These are phyloP conservation scores for Trametes villosa DNA, from an alignment of 768 basidiomycete species.

Conservation along the genomic window DNA sequence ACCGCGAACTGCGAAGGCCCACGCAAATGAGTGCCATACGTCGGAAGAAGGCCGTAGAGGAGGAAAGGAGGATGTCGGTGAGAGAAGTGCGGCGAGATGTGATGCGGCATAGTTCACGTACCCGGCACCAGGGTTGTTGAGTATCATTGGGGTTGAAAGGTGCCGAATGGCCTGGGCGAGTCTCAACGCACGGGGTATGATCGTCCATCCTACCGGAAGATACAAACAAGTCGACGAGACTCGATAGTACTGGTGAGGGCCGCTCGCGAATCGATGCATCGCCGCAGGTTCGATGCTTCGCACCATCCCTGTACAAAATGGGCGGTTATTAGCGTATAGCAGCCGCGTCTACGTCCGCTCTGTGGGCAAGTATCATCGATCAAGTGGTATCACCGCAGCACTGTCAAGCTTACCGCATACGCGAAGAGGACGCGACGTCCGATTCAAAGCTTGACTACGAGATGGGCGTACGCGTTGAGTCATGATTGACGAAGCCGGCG, in stretches of 20 bases:
- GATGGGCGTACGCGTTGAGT: background rate
- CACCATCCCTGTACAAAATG: too few relatives aligned
- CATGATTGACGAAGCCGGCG: background rate
- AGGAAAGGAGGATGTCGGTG: conserved; percentile 1
- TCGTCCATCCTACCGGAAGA: too few relatives aligned
- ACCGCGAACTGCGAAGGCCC: too few relatives aligned
- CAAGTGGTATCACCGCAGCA: background rate
- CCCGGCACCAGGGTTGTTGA: background rate
- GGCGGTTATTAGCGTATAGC: too few relatives aligned
- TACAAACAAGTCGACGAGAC: too few relatives aligned
- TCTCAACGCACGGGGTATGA: too few relatives aligned
- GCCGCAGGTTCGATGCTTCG: too few relatives aligned
- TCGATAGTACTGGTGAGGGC: too few relatives aligned
- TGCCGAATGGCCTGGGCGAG: too few relatives aligned
- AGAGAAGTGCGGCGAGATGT: conserved; percentile 5
- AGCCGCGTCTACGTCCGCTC: background rate
- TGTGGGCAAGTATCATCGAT: background rate
- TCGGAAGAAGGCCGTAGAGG: background rate
- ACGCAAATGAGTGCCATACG: too few relatives aligned
- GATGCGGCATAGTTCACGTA: background rate
- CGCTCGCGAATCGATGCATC: too few relatives aligned
- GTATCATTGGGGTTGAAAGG: too few relatives aligned
- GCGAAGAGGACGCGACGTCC: conserved; percentile 1
- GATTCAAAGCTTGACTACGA: conserved; percentile 3
- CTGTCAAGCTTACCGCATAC: background rate